Conservation (phyloP, 768 basidiomycete species). For the Sistotremastrum suecicum region DNA sequence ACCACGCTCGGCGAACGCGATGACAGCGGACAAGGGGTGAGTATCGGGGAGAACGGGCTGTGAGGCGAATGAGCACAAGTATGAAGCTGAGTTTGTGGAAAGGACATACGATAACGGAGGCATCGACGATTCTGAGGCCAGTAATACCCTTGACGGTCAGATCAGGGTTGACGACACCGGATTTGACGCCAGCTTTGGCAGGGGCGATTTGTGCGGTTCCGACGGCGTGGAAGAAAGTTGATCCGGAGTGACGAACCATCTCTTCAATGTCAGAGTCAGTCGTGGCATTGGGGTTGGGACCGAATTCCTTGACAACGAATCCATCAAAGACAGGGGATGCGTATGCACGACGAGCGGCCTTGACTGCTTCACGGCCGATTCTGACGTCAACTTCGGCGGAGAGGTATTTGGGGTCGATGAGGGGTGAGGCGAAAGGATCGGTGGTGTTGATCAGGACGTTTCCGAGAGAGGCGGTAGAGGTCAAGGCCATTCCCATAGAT, state of each 20-base stretch:
- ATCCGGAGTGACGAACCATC: constrained; percentile 7
- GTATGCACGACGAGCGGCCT: constrained; percentile 4
- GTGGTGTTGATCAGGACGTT: constrained; percentile 11
- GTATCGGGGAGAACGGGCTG: constrained; percentile 11
- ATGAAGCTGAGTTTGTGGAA: background rate
- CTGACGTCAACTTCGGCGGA: constrained; percentile 14
- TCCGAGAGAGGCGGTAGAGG: constrained; percentile 13
- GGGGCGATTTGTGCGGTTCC: constrained; percentile 31
- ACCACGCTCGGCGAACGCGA: constrained; percentile 13
- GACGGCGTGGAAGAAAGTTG: constrained; percentile 12
- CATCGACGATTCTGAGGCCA: constrained; percentile 25
- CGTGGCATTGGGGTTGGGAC: constrained; percentile 8
- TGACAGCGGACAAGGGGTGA: constrained; percentile 9
- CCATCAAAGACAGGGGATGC: constrained; percentile 2
- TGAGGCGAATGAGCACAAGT: constrained; percentile 3
- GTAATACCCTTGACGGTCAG: constrained; percentile 28
- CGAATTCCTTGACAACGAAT: background rate
- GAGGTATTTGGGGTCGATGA: constrained; percentile 16
- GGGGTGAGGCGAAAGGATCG: constrained; percentile 13
- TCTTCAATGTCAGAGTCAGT: constrained; percentile 11
- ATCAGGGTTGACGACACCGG: constrained; percentile 30
- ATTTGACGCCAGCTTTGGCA: constrained; percentile 10
- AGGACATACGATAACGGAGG: constrained; percentile 8
- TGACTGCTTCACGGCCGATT: constrained; percentile 12
- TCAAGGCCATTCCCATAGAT: constrained; percentile 5